phyloP scores from a whole-genome alignment of 768 basidiomycete species.

The Collybiopsis luxurians region DNA sequence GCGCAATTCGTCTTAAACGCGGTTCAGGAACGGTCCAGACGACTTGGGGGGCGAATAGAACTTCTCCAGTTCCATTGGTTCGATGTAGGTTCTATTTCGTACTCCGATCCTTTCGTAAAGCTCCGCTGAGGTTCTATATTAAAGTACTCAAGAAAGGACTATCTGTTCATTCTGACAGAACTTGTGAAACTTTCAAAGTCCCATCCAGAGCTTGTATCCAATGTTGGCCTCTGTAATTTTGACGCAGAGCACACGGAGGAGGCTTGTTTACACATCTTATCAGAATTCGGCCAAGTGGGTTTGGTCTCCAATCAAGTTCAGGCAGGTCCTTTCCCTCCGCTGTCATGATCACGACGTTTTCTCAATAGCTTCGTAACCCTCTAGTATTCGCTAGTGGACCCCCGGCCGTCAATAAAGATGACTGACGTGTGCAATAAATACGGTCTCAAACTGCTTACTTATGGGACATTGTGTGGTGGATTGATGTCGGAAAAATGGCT shows the following conservation, averaged over 20 bases:
- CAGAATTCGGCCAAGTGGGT: constrained; percentile 46
- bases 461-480: constrained; percentile 66
- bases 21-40: constrained; percentile 47
- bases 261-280: constrained; percentile 38
- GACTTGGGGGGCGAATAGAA: constrained; percentile 44
- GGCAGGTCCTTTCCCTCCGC: constrained; percentile 27
- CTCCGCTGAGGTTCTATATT: neutral
- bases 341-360: neutral
- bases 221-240: constrained; percentile 61
- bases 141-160: constrained; percentile 12
- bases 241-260: constrained; percentile 52
- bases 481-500: constrained; percentile 59
- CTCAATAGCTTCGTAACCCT: neutral
- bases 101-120: neutral
- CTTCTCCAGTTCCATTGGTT: constrained; percentile 63
- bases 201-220: constrained; percentile 31
- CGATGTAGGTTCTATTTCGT: constrained; percentile 28
- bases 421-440: constrained; percentile 52
- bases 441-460: constrained; percentile 54
- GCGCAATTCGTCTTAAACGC: constrained; percentile 45
- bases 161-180: constrained; percentile 12
- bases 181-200: constrained; percentile 12
- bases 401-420: constrained; percentile 54
- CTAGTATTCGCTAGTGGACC: constrained; percentile 61
- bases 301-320: constrained; percentile 64